A percentile compares a stretch with the other conserved stretches of the same genome.
phyloP scores from a whole-genome alignment of 2,329 filamentous ascomycete genomes.

The Ceratocystis colombiana region DNA sequence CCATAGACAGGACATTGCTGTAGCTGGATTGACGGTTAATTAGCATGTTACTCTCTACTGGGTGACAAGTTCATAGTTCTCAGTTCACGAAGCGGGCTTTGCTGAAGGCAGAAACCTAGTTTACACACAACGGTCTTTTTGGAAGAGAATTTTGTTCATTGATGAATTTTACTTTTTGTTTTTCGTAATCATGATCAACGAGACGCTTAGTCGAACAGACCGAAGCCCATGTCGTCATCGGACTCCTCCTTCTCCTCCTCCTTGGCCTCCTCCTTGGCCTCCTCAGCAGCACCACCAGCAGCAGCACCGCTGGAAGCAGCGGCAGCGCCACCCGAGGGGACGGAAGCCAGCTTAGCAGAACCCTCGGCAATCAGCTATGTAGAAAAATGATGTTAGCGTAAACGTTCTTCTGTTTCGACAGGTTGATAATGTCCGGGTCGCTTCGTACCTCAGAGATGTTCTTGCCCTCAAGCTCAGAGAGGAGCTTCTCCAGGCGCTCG shows the following conservation, averaged over 20 bases:
- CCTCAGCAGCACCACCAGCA: conserved; percentile 56
- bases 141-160: conserved; percentile 21
- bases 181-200: conserved; percentile 26
- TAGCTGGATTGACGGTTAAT: too few relatives aligned
- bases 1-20: too few relatives aligned
- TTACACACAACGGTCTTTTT: neutral
- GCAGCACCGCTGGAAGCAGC: conserved; percentile 57
- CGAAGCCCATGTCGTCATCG: conserved; percentile 41
- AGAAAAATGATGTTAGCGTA: conserved; percentile 27
- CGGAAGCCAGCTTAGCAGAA: conserved; percentile 88
- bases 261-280: conserved; percentile 55
- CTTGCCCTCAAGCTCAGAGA: conserved; percentile 87
- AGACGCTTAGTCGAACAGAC: conserved; percentile 60
- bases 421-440: neutral
- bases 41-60: too few relatives aligned
- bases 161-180: conserved; percentile 26
- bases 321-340: conserved; percentile 81
- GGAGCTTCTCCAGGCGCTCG: conserved; percentile 74
- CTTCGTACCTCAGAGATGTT: conserved; percentile 75
- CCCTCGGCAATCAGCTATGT: conserved; percentile 79
- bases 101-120: neutral
- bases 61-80: neutral
- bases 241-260: conserved; percentile 59
- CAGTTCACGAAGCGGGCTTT: neutral
- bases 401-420: too few relatives aligned